phyloP scores from a whole-genome alignment of 2,329 filamentous ascomycete genomes.

The Tolypocladium pustulatum region DNA sequence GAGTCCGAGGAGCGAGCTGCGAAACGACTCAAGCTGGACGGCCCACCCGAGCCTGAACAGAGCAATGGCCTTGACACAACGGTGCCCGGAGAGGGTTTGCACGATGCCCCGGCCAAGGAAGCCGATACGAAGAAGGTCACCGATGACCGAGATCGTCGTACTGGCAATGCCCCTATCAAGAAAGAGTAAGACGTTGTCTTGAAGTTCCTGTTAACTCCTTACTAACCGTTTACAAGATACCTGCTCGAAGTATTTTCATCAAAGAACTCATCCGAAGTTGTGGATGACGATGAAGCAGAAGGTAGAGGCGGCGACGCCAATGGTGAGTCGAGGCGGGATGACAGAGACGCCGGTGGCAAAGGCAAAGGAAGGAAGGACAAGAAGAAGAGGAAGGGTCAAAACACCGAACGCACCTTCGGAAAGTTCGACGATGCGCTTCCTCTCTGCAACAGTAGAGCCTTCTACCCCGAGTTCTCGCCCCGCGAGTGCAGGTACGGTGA shows the following conservation, averaged over 20 bases:
- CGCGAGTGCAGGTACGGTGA: constrained; percentile 67
- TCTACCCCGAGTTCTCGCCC: constrained; percentile 72
- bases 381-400: constrained; percentile 56
- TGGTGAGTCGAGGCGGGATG: constrained; percentile 41
- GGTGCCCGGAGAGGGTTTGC: constrained; percentile 9
- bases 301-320: constrained; percentile 22
- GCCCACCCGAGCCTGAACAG: constrained; percentile 9
- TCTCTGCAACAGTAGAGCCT: constrained; percentile 65
- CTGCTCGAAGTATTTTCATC: constrained; percentile 25
- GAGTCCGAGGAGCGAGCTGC: constrained; percentile 30
- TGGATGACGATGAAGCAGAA: constrained; percentile 40
- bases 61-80: constrained; percentile 1
- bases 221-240: constrained; percentile 22
- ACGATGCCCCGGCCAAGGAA: constrained; percentile 7
- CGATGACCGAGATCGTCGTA: constrained; percentile 23
- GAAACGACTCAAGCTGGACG: constrained; percentile 49
- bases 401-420: constrained; percentile 73
- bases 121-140: constrained; percentile 8
- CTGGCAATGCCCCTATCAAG: constrained; percentile 61
- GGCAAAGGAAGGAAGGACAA: constrained; percentile 32
- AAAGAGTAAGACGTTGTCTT: constrained; percentile 45
- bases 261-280: constrained; percentile 12
- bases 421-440: constrained; percentile 65
- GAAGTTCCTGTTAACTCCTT: background rate
- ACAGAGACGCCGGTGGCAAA: constrained; percentile 35